These are phyloP conservation scores for Aphanocladium album DNA, from an alignment of 2,329 filamentous ascomycete species.

Conservation along the genomic window DNA sequence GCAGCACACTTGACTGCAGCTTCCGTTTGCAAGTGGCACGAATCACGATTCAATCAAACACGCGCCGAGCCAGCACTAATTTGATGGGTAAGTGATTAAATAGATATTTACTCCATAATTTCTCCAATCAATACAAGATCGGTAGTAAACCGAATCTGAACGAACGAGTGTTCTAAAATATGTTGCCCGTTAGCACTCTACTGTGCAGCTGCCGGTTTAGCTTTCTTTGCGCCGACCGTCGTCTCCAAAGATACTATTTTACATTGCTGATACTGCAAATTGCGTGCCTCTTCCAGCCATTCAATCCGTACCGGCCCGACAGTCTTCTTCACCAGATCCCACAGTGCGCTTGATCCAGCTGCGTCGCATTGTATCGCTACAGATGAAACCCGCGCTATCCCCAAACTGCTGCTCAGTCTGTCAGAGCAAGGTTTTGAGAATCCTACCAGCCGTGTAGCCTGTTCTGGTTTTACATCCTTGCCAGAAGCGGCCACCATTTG, in stretches of 20 bases:
- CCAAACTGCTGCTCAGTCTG: slow-evolving; percentile 51
- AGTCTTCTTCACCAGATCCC: slow-evolving; percentile 49
- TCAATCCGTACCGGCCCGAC: slow-evolving; percentile 48
- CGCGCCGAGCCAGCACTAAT: too few relatives aligned
- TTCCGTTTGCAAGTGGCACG: background rate
- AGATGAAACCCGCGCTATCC: slow-evolving; percentile 60
- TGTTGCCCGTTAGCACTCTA: background rate
- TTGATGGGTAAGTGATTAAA: too few relatives aligned
- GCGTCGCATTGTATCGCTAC: slow-evolving; percentile 54
- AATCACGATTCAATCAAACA: background rate
- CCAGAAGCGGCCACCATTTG: slow-evolving; percentile 50
- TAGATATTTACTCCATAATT: too few relatives aligned
- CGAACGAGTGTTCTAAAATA: background rate
- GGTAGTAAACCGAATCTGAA: background rate
- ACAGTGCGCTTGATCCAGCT: slow-evolving; percentile 50
- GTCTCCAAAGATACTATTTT: slow-evolving; percentile 33
- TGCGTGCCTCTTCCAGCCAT: slow-evolving; percentile 41
- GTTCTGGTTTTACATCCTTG: slow-evolving; percentile 29
- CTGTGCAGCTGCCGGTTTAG: background rate
- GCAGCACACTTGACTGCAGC: background rate
- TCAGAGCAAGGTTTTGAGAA: slow-evolving; percentile 57
- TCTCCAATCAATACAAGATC: too few relatives aligned
- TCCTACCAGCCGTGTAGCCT: slow-evolving; percentile 53
- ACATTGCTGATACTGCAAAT: slow-evolving; percentile 25
- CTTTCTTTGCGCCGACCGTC: slow-evolving; percentile 29